Conservation (phyloP, 768 basidiomycete genomes). For the Boletus eberwhitei region DNA sequence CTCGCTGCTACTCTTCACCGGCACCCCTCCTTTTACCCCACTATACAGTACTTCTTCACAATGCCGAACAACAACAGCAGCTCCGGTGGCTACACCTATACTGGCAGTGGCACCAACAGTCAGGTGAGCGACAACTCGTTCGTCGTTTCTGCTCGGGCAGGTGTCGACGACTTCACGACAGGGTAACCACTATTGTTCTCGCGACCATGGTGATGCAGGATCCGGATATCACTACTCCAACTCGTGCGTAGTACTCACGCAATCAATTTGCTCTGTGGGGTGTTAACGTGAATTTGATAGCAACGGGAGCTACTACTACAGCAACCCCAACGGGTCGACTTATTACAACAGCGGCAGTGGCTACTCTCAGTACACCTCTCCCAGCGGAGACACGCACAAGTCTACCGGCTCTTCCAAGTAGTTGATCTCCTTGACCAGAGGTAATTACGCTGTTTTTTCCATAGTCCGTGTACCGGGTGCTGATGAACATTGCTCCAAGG, state of each 20-base stretch:
- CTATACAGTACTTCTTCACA: neutral
- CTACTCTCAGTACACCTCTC: slow-evolving; percentile 48
- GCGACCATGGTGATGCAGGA: slow-evolving; percentile 42
- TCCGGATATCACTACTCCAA: slow-evolving; percentile 64
- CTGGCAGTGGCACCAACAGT: slow-evolving; percentile 49
- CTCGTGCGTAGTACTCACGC: slow-evolving; percentile 32
- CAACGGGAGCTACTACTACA: slow-evolving; percentile 62
- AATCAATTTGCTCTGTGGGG: neutral
- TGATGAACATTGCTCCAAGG: neutral
- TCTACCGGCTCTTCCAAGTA: slow-evolving; percentile 27
- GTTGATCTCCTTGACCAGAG: neutral
- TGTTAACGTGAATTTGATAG: slow-evolving; percentile 24
- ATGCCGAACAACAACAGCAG: slow-evolving; percentile 19
- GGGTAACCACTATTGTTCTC: slow-evolving; percentile 63
- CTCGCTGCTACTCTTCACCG: neutral
- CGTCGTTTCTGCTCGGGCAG: neutral
- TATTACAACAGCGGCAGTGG: slow-evolving; percentile 56
- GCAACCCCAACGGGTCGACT: slow-evolving; percentile 56
- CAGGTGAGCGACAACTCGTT: slow-evolving; percentile 34
- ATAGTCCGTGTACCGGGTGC: neutral
- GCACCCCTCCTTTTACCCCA: neutral
- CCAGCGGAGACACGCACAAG: slow-evolving; percentile 34
- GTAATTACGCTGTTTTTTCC: neutral
- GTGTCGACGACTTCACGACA: slow-evolving; percentile 17
- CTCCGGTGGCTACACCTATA: slow-evolving; percentile 38